phyloP scores from a whole-genome alignment of 495 filamentous ascomycete genomes.

The Neurospora terricola region DNA sequence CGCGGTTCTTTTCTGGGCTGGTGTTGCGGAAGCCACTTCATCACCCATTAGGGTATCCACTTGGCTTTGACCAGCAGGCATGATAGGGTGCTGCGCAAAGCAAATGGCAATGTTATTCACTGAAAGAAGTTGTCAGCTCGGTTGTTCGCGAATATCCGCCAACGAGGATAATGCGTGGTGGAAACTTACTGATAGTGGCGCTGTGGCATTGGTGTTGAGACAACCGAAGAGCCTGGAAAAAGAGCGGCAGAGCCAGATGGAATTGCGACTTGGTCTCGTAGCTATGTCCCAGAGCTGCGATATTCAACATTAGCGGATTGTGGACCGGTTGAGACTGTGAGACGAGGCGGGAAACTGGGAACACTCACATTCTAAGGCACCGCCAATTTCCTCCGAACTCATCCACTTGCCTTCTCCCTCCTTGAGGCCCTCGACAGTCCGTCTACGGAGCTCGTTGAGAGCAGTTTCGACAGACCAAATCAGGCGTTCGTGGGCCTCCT shows the following conservation, averaged over 20 bases:
- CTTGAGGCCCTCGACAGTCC: slow-evolving; percentile 52
- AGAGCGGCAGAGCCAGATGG: slow-evolving; percentile 78
- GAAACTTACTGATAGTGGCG: slow-evolving; percentile 55
- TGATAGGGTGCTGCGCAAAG: slow-evolving; percentile 53
- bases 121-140: slow-evolving; percentile 12
- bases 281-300: slow-evolving; percentile 54
- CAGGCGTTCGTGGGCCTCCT: slow-evolving; percentile 61
- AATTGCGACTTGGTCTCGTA: slow-evolving; percentile 60
- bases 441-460: slow-evolving; percentile 60
- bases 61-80: slow-evolving; percentile 23
- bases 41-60: slow-evolving; percentile 19
- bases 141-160: neutral
- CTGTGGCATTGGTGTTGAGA: slow-evolving; percentile 57
- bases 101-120: slow-evolving; percentile 64
- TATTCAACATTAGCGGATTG: slow-evolving; percentile 10
- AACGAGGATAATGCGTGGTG: neutral
- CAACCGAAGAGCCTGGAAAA: slow-evolving; percentile 68
- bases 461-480: slow-evolving; percentile 76
- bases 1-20: slow-evolving; percentile 35
- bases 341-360: neutral
- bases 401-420: slow-evolving; percentile 65
- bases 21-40: slow-evolving; percentile 16
- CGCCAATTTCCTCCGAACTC: slow-evolving; percentile 59
- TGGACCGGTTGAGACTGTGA: neutral
- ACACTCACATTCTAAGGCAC: slow-evolving; percentile 52